phyloP scores from a whole-genome alignment of 192 early-diverging fungal species.

The Chytriomyces confervae region DNA sequence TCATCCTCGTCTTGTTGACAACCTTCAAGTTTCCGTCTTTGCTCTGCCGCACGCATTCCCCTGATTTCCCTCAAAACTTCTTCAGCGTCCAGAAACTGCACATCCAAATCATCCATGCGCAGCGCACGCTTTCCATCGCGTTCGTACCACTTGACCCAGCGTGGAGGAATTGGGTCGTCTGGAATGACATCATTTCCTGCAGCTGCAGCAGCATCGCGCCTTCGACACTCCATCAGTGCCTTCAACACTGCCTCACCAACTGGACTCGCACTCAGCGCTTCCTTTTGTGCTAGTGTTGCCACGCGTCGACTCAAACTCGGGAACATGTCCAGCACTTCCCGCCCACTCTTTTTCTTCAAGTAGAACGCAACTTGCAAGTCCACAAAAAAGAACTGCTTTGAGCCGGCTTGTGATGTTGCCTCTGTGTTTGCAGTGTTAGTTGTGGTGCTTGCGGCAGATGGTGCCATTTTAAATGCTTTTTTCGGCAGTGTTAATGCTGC shows the following conservation, averaged over 20 bases:
- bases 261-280: conserved; percentile 39
- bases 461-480: conserved; percentile 15
- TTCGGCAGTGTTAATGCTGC: conserved; percentile 13
- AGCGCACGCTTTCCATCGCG: conserved; percentile 31
- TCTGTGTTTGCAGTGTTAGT: not conserved
- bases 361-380: conserved; percentile 58
- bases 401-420: too few relatives aligned
- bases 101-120: conserved; percentile 41
- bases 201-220: not conserved
- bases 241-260: conserved; percentile 31
- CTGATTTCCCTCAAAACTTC: conserved; percentile 38
- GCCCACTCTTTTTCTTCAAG: conserved; percentile 46
- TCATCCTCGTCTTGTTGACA: conserved; percentile 11
- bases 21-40: not conserved
- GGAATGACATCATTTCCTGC: not conserved
- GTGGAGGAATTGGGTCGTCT: conserved; percentile 27
- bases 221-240: conserved; percentile 10
- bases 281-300: conserved; percentile 51
- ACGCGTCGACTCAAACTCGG: conserved; percentile 47
- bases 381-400: conserved; percentile 19
- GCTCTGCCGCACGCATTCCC: not conserved
- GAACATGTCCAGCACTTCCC: conserved; percentile 48
- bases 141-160: conserved; percentile 37
- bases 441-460: not conserved
- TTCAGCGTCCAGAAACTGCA: conserved; percentile 43